Evolutionary conservation across 768 basidiomycete genomes (phyloP).

Genomic region (Leccinellum albellum): DNA sequence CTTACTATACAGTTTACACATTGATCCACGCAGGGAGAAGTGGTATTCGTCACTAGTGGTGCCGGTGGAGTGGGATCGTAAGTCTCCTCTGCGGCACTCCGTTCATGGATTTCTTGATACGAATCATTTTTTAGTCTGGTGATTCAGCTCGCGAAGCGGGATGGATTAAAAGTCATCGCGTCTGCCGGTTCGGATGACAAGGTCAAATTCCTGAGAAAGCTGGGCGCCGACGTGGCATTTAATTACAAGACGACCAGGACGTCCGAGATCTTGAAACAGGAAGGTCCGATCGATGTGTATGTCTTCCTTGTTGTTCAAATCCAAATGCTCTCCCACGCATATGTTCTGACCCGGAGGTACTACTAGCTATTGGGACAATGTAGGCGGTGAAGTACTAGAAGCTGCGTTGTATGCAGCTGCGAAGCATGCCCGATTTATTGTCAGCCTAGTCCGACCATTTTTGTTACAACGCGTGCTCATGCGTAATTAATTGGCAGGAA

Average conservation of each 20-base stretch:
- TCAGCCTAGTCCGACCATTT: constrained; percentile 8
- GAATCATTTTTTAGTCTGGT: constrained; percentile 33
- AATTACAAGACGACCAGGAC: constrained; percentile 67
- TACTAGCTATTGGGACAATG: constrained; percentile 40
- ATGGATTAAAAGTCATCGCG: constrained; percentile 64
- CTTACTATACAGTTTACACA: not conserved
- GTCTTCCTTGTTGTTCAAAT: not conserved
- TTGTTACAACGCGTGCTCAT: not conserved
- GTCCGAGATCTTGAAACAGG: constrained; percentile 46
- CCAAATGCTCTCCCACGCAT: not conserved
- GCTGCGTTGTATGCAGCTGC: constrained; percentile 48
- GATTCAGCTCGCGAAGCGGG: constrained; percentile 48
- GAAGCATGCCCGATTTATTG: constrained; percentile 45
- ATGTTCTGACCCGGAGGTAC: not conserved
- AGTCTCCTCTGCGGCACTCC: constrained; percentile 15
- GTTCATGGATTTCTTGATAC: not conserved
- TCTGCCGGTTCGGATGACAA: constrained; percentile 75
- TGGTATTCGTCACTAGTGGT: constrained; percentile 46
- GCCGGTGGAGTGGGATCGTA: constrained; percentile 57
- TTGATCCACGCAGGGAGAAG: constrained; percentile 38
- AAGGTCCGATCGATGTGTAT: constrained; percentile 57
- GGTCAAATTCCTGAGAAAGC: constrained; percentile 52
- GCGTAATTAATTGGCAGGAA: constrained; percentile 22
- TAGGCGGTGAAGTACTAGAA: constrained; percentile 59
- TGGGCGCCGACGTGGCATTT: constrained; percentile 70